Conservation (phyloP, 257 asterid genomes). For the Marsdenia floribunda region DNA sequence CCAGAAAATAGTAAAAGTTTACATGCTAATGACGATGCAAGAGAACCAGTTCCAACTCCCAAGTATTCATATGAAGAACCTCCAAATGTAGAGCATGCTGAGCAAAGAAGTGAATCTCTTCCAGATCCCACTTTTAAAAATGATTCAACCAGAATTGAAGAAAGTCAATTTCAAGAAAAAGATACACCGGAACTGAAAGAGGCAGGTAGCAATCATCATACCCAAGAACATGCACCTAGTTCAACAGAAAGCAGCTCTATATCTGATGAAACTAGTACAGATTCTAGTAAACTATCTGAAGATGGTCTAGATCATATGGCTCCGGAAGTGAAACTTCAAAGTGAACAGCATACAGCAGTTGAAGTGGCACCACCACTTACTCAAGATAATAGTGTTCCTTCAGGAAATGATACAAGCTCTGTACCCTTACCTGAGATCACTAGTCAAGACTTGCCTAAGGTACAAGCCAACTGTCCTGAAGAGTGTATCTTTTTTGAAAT, state of each 20-base stretch:
- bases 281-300: constrained; percentile 36
- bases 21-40: constrained; percentile 30
- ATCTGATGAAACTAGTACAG: constrained; percentile 34
- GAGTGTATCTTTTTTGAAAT: constrained; percentile 7
- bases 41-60: constrained; percentile 20
- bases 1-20: constrained; percentile 24
- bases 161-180: constrained; percentile 31
- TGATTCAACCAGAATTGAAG: constrained; percentile 36
- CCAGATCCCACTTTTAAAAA: constrained; percentile 33
- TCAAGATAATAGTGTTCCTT: constrained; percentile 29
- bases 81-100: constrained; percentile 30
- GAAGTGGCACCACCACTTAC: constrained; percentile 31
- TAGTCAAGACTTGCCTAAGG: constrained; percentile 43
- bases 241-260: constrained; percentile 30
- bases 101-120: constrained; percentile 35
- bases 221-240: constrained; percentile 32
- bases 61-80: constrained; percentile 34
- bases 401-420: constrained; percentile 35
- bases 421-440: constrained; percentile 29
- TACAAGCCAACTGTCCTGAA: constrained; percentile 23
- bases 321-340: constrained; percentile 35
- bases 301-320: constrained; percentile 35
- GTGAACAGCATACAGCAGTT: constrained; percentile 36
- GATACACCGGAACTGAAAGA: constrained; percentile 30
- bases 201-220: constrained; percentile 24